Evolutionary conservation across 345 rosid species (phyloP).

Genomic region (Limnanthes douglasii): DNA sequence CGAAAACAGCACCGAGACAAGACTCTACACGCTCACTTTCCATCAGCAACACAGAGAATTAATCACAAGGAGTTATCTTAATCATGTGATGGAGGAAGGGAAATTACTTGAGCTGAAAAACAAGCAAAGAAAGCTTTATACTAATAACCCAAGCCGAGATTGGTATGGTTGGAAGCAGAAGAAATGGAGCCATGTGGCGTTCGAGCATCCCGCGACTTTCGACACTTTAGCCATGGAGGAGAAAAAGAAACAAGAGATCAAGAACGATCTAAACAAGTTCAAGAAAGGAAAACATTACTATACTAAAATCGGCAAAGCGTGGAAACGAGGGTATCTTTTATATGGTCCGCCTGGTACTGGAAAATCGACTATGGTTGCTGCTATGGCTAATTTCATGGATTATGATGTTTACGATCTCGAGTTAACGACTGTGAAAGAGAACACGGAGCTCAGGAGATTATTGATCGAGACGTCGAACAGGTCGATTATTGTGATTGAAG

Average conservation of each 20-base stretch:
- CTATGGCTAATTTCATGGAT: slow-evolving; percentile 47
- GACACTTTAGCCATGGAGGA: slow-evolving; percentile 52
- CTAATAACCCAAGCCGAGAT: slow-evolving; percentile 15
- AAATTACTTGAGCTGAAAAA: slow-evolving; percentile 14
- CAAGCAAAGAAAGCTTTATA: slow-evolving; percentile 37
- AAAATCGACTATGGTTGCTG: slow-evolving; percentile 59
- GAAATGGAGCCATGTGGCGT: slow-evolving; percentile 23
- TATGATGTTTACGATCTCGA: slow-evolving; percentile 76
- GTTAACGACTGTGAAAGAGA: slow-evolving; percentile 35
- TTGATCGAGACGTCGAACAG: slow-evolving; percentile 31
- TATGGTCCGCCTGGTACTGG: slow-evolving; percentile 69
- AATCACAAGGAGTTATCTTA: slow-evolving; percentile 15
- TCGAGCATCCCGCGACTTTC: slow-evolving; percentile 45
- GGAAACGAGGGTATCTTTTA: slow-evolving; percentile 70
- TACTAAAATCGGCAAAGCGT: slow-evolving; percentile 41
- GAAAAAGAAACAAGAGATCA: slow-evolving; percentile 28
- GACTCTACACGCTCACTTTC: slow-evolving; percentile 27
- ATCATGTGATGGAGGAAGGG: slow-evolving; percentile 27
- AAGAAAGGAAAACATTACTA: slow-evolving; percentile 39
- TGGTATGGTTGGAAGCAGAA: slow-evolving; percentile 5
- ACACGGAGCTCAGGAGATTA: slow-evolving; percentile 38
- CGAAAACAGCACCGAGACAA: too few relatives aligned
- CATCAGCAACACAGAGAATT: slow-evolving; percentile 23
- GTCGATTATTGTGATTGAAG: slow-evolving; percentile 57
- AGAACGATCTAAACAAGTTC: slow-evolving; percentile 34